A percentile compares a stretch with the other conserved stretches of the same genome.
These are phyloP conservation scores for Buxus sempervirens DNA, from an alignment of 164 flowering plant species.

Conservation along the genomic window DNA sequence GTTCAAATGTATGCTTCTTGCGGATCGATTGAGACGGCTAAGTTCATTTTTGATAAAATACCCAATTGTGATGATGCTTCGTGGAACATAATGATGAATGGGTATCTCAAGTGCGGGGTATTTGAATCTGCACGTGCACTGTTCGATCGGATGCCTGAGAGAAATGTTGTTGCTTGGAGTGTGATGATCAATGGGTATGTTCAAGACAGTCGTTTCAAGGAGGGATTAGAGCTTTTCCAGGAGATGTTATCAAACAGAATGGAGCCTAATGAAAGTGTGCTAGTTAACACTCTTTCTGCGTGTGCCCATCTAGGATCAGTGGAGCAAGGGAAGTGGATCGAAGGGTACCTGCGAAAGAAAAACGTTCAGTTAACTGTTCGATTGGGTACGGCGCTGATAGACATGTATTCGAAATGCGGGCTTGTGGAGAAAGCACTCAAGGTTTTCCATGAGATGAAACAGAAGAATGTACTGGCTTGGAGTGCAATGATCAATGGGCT, in stretches of 20 bases:
- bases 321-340: conserved; percentile 22
- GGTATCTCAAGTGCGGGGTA: conserved; percentile 17
- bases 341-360: conserved; percentile 13
- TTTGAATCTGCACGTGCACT: conserved; percentile 11
- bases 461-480: conserved; percentile 24
- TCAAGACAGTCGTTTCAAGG: conserved; percentile 9
- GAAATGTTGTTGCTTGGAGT: conserved; percentile 18
- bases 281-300: conserved; percentile 21
- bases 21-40: conserved; percentile 19
- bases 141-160: conserved; percentile 12
- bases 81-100: conserved; percentile 21
- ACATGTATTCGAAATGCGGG: conserved; percentile 28
- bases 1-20: conserved; percentile 29
- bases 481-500: conserved; percentile 23
- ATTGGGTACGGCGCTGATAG: conserved; percentile 23
- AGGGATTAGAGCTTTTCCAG: conserved; percentile 15
- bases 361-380: conserved; percentile 5
- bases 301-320: conserved; percentile 23
- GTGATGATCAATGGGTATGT: conserved; percentile 16
- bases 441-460: conserved; percentile 18
- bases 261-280: conserved; percentile 19
- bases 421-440: conserved; percentile 14
- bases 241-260: conserved; percentile 15
- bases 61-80: conserved; percentile 14
- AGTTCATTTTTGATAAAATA: conserved; percentile 12